Base-by-base conservation (phyloP, 768 basidiomycete species). In the Russula lepida region DNA sequence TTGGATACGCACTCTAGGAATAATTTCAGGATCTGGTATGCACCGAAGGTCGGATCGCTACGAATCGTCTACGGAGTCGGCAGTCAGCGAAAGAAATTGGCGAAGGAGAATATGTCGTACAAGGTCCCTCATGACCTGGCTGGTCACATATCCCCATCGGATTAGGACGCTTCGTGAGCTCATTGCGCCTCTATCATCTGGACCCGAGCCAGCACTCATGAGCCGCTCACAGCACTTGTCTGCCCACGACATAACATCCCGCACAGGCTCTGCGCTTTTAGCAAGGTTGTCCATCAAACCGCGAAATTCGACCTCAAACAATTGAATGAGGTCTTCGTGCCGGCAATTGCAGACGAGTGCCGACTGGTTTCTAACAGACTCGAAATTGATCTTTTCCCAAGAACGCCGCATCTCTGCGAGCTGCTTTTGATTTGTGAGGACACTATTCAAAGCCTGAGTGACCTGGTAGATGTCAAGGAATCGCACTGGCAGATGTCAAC, bases 401-500 rank as follows among this genome's bases (percentile, higher is more conserved):
- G 92, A 90, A 58, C 86, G 80, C 52, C 86, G 86, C 89, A 94
- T 92, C 64, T 93, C 91, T 4, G 77, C 71, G 62, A 92, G 79
- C 69, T 92, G 89, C 71, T 91, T 91, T 73, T 84, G 87, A 71
- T 90, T 92, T 37, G 86, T 89, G 54, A 93, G 79, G 60, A 94
- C 90, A n/a, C 89, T 90, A 67, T 82, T 87, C 56, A 94, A 76
- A 15, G 92, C 92, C 69, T 92, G 90, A 0, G 91, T 92, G 56
- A 94, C 90, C 73, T 93, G 92, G 71, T 89, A 92, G 57, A 94
- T 92, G 69, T 94, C 91, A 60, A 94, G 79, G 78, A 89, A 94
- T 70, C 91, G 86, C 73, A 93, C 91, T 92, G 65, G 17, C 65
- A 66, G 28, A 32, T 68, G 62, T 62, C 30, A 60, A 66, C 43